phyloP scores from a whole-genome alignment of 352 stramenopile genomes.

The Globisporangium megalacanthum region DNA sequence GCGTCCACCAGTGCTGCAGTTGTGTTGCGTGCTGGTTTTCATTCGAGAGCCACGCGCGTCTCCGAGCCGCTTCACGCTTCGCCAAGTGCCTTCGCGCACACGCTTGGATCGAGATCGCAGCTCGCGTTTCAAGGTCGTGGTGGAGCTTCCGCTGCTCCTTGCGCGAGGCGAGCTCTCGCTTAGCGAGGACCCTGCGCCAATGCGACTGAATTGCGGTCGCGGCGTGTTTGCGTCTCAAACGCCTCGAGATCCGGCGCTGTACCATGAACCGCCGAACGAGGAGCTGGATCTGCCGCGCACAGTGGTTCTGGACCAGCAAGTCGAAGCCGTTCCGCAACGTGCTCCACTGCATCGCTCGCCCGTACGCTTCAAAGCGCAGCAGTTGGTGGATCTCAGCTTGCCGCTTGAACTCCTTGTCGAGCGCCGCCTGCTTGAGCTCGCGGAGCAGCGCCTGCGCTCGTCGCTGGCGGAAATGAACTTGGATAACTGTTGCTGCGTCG shows the following conservation, averaged over 20 bases:
- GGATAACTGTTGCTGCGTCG: constrained; percentile 35
- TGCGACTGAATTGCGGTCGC: constrained; percentile 29
- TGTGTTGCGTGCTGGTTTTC: constrained; percentile 5
- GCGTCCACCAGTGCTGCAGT: constrained; percentile 25
- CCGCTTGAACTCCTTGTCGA: constrained; percentile 35
- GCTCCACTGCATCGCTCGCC: constrained; percentile 45
- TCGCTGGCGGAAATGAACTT: constrained; percentile 31
- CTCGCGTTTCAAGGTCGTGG: constrained; percentile 13
- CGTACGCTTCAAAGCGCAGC: constrained; percentile 50
- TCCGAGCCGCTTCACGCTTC: constrained; percentile 4
- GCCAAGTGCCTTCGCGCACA: constrained; percentile 21
- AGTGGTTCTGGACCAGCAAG: constrained; percentile 38
- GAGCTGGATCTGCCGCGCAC: constrained; percentile 39
- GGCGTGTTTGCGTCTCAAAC: constrained; percentile 16
- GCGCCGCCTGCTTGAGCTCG: constrained; percentile 30
- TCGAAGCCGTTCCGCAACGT: constrained; percentile 54
- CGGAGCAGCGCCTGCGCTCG: constrained; percentile 26
- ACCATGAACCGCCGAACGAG: constrained; percentile 39
- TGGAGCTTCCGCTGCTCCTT: constrained; percentile 5
- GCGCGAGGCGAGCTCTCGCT: constrained; percentile 14
- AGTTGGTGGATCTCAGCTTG: constrained; percentile 40
- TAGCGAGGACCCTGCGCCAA: constrained; percentile 25
- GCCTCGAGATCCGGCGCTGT: constrained; percentile 19
- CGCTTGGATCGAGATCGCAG: constrained; percentile 26
- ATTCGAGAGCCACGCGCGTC: constrained; percentile 18